phyloP scores from a whole-genome alignment of 257 asterid species.

The Misopates orontium region DNA sequence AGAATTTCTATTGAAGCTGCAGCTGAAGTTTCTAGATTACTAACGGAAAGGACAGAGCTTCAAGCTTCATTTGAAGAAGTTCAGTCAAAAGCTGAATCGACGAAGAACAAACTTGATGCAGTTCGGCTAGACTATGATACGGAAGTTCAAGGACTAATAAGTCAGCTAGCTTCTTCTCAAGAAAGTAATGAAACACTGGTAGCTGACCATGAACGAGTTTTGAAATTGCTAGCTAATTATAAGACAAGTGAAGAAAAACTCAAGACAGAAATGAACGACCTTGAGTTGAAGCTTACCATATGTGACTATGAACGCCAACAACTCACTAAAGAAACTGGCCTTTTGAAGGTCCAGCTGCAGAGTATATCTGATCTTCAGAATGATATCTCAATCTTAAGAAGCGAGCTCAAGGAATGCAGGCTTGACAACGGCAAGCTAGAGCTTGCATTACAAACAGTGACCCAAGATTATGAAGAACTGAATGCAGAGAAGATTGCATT shows the following conservation, averaged over 20 bases:
- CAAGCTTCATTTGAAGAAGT: slow-evolving; percentile 48
- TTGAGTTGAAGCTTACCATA: slow-evolving; percentile 73
- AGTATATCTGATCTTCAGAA: slow-evolving; percentile 50
- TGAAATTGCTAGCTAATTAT: slow-evolving; percentile 47
- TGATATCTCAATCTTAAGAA: slow-evolving; percentile 48
- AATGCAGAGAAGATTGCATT: slow-evolving; percentile 53
- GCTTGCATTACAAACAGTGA: slow-evolving; percentile 34
- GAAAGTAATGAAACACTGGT: slow-evolving; percentile 36
- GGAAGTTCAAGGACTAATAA: slow-evolving; percentile 41
- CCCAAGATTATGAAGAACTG: slow-evolving; percentile 48
- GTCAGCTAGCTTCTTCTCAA: slow-evolving; percentile 42
- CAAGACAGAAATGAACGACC: slow-evolving; percentile 56
- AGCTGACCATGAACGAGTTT: slow-evolving; percentile 51
- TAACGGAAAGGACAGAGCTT: slow-evolving; percentile 43
- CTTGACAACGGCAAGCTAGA: slow-evolving; percentile 56
- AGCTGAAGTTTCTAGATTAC: slow-evolving; percentile 41
- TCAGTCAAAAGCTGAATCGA: slow-evolving; percentile 33
- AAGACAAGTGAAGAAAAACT: slow-evolving; percentile 64
- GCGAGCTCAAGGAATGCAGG: slow-evolving; percentile 42
- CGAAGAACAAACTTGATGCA: slow-evolving; percentile 34
- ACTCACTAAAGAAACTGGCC: slow-evolving; percentile 50
- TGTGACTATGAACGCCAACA: slow-evolving; percentile 66
- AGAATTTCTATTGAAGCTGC: slow-evolving; percentile 39
- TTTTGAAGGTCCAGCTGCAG: slow-evolving; percentile 55
- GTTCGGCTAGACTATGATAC: slow-evolving; percentile 39